Evolutionary conservation across 2,329 filamentous ascomycete genomes (phyloP), one percentile per base, ranked within the genome.

Genomic region (Cytospora mali): DNA sequence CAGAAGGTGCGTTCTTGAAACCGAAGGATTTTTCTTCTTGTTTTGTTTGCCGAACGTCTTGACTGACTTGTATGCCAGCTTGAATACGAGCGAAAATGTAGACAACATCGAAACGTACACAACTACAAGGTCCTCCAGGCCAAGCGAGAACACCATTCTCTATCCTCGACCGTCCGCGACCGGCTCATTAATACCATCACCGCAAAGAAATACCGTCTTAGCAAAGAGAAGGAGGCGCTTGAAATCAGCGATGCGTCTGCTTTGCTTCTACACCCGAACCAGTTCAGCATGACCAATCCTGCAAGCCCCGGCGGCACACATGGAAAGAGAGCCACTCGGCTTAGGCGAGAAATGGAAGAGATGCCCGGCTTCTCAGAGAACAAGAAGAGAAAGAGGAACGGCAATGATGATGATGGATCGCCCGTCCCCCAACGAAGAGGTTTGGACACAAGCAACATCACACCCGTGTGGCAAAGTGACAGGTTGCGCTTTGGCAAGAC

Each of bases 191-290:
- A 89, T 68, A 83, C 82, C 50, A 81, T 90, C 64, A 84, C 81
- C 18, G 81, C 84, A 42, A 89, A 88, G 75, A 89, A 88, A 72
- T 83, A 83, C 68, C 81, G 87, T 35, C 75, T 90, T 31, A 83
- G 82, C 57, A 83, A 85, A 69, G 87, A 90, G 69, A 89, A 89
- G 71, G 87, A 89, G 69, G 85, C 86, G 3, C 77, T 89, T 50
- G 87, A 90, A 70, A 88, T 90, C 59, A 83, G 84, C 64, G 87
- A 89, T 71, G 84, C 84, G 29, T 88, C 84, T 52, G 86, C 87
- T 21, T 76, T 89, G 28, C 80, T 89, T 35, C 77, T 89, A 58
- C 87, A 90, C 69, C 87, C 87, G 18, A 88, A 86, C 66, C 87
- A 90, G 71, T 90, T 87, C 73, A 87, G 84, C 71, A 79, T 89